phyloP scores from a whole-genome alignment of 371 early-diverging fungal species.

The Mortierella sp. region DNA sequence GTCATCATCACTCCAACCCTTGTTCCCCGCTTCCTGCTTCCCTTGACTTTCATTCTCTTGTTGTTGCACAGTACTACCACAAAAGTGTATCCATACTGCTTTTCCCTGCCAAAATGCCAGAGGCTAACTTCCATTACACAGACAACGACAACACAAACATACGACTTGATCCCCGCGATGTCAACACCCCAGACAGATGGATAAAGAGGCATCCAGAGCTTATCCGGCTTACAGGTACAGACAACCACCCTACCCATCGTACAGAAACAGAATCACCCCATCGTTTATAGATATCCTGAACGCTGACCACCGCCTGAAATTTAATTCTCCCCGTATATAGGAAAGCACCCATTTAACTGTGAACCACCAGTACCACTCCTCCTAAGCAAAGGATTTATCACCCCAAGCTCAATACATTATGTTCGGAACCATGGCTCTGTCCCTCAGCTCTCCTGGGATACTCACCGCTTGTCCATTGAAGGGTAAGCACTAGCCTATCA shows the following conservation, averaged over 20 bases:
- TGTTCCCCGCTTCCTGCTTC: not conserved
- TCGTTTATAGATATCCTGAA: not conserved
- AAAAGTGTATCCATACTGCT: not conserved
- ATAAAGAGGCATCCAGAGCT: conserved; percentile 63
- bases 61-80: not conserved
- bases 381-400: conserved; percentile 66
- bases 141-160: conserved; percentile 27
- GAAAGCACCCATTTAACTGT: conserved; percentile 73
- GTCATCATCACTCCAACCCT: not conserved
- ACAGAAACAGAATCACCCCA: not conserved
- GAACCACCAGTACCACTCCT: conserved; percentile 69
- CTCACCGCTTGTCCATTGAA: conserved; percentile 57
- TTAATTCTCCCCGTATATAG: conserved; percentile 4
- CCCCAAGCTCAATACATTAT: conserved; percentile 70
- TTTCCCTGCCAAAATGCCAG: conserved; percentile 9
- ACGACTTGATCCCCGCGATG: conserved; percentile 55
- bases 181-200: conserved; percentile 64
- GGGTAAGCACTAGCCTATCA: conserved; percentile 23
- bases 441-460: conserved; percentile 70
- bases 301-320: conserved; percentile 5
- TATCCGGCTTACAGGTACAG: conserved; percentile 61
- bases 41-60: not conserved
- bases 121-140: not conserved
- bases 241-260: conserved; percentile 6
- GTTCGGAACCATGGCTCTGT: conserved; percentile 91